Base-by-base conservation (phyloP, 106 monocot species). In the Dendrobium officinale region DNA sequence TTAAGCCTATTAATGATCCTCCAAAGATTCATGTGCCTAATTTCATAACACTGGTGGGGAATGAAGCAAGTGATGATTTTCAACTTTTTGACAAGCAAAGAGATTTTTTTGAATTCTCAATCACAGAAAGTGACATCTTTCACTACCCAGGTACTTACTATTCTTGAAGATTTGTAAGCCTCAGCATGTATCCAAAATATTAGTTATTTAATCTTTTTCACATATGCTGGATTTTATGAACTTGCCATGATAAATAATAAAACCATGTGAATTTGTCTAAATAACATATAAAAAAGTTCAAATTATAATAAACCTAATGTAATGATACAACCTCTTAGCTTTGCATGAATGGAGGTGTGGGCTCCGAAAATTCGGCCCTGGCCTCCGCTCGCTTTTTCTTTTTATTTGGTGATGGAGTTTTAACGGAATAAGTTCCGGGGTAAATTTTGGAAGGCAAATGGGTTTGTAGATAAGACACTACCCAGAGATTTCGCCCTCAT, bases 1-100 rank as follows among this genome's bases (percentile, higher is more conserved):
- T 97, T 51, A 83, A 92, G 80, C 94, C 96, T 72, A 80, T 89
- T 31, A 97, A 94, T 81, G 92, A 97, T 85, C 88, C 90, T 77
- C 92, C 96, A 72, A 80, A 87, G 64, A 87, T 97, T 67, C 15
- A 81, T 75, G 87, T 83, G 27, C 96, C 96, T 15, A 81, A 85
- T 20, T 89, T 89, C 70, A 84, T 97, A 85, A 51, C 79, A 15
- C 83, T 94, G 47, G 85, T 78, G 78, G 77, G 17, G 79, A 86
- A 87, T 41, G 81, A 90, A 77, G 75, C 79, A 54, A 74, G 27
- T 51, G 85, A 89, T 44, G 84, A 86, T 49, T 18, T 92, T 68
- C 88, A 86, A 82, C 86, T 97, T 68, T 94, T 88, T 82, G 86
- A 88, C 56, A 89, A 86, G 77, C 79, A 88, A 80, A 86, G 67